phyloP scores from a whole-genome alignment of 1,139 yeast species.

The Sugiyamaella japonica region DNA sequence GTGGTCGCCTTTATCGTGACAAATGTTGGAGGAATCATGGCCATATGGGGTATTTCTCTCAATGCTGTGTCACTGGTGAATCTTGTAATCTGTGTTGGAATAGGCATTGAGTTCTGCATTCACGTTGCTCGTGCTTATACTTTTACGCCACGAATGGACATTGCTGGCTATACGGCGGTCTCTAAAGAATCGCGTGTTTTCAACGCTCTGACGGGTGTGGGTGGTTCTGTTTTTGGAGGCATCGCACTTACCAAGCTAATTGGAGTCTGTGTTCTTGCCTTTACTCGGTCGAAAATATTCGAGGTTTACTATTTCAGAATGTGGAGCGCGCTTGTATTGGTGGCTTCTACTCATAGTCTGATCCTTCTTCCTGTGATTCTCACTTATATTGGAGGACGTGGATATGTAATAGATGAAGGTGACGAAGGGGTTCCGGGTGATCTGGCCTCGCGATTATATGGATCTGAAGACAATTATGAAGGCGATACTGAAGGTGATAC shows the following conservation, averaged over 20 bases:
- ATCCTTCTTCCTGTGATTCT: conserved; percentile 74
- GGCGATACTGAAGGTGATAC: conserved; percentile 2
- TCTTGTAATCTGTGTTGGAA: conserved; percentile 82
- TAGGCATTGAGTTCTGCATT: conserved; percentile 89
- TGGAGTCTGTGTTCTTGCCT: conserved; percentile 84
- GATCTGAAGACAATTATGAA: conserved; percentile 17
- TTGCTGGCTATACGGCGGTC: conserved; percentile 22
- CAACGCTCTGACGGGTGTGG: conserved; percentile 69
- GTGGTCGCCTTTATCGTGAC: conserved; percentile 67
- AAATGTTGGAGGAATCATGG: conserved; percentile 79
- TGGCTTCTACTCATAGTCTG: conserved; percentile 78
- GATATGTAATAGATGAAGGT: conserved; percentile 43
- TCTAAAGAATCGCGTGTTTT: conserved; percentile 48
- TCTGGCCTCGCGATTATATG: conserved; percentile 33
- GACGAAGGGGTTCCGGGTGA: conserved; percentile 39
- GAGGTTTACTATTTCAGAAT: conserved; percentile 90
- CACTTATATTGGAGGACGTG: conserved; percentile 62
- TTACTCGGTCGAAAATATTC: conserved; percentile 81
- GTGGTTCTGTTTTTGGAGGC: conserved; percentile 87
- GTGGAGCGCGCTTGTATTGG: conserved; percentile 83
- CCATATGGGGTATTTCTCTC: conserved; percentile 69
- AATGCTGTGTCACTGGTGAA: conserved; percentile 91
- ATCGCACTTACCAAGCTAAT: conserved; percentile 85
- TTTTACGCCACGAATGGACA: conserved; percentile 38
- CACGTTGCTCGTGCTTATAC: conserved; percentile 83